Conservation (phyloP, 2,329 filamentous ascomycete genomes). For the Alternaria sp. region DNA sequence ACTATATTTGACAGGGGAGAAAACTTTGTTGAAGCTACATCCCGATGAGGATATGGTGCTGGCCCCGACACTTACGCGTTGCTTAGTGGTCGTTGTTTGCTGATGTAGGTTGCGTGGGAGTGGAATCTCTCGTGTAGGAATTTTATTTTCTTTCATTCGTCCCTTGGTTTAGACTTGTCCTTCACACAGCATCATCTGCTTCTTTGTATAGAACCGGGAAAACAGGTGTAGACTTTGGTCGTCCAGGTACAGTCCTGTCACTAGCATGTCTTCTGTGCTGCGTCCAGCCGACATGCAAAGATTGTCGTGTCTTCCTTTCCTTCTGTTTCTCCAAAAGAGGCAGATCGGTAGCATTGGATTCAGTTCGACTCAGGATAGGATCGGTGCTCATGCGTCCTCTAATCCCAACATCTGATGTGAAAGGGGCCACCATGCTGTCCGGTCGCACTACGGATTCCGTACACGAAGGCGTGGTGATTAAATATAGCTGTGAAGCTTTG, state of each 20-base stretch:
- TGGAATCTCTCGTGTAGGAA: no score
- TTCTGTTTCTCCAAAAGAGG: not conserved
- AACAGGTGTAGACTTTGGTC: not conserved
- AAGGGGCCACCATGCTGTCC: slow-evolving; percentile 7
- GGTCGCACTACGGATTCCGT: slow-evolving; percentile 12
- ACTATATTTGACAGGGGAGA: not conserved
- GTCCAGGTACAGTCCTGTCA: not conserved
- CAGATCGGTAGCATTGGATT: not conserved
- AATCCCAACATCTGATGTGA: slow-evolving; percentile 3
- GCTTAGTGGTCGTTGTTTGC: not conserved
- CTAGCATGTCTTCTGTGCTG: not conserved
- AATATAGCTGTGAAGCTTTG: not conserved
- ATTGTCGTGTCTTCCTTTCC: not conserved
- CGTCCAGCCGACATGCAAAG: not conserved
- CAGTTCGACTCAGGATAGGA: not conserved
- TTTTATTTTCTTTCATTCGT: not conserved
- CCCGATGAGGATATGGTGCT: not conserved
- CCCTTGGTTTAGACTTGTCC: not conserved
- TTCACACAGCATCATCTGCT: not conserved
- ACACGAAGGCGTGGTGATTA: slow-evolving; percentile 1
- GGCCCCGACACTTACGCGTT: not conserved
- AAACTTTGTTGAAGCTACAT: not conserved
- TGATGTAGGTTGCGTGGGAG: not conserved
- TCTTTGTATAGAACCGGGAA: not conserved
- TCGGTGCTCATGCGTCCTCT: not conserved